These are phyloP conservation scores for Syzygium grande DNA, from an alignment of 345 rosid species.

Conservation along the genomic window DNA sequence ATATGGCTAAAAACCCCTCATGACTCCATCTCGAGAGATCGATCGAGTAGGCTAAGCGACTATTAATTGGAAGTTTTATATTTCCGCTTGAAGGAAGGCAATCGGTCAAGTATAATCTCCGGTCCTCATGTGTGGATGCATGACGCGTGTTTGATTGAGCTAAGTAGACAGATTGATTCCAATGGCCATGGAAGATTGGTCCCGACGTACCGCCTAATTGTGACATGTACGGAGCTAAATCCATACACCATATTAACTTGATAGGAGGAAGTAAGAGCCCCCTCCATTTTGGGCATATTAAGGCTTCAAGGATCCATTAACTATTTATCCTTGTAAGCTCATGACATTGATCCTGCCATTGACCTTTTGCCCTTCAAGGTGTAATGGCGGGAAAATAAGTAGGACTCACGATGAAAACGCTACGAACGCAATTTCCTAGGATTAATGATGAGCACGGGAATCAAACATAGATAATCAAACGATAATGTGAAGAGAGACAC, in stretches of 20 bases:
- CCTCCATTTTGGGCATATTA: too few species aligned
- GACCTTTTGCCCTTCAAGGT: background rate
- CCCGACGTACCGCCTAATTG: background rate
- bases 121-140: background rate
- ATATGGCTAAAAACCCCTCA: background rate
- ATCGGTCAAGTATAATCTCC: background rate
- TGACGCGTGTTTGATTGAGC: background rate
- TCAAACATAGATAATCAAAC: background rate
- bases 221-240: background rate
- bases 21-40: background rate
- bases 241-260: background rate
- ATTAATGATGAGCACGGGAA: background rate
- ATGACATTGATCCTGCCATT: background rate
- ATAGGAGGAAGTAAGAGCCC: background rate
- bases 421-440: background rate
- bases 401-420: background rate
- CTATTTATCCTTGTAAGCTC: background rate
- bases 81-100: background rate
- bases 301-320: background rate
- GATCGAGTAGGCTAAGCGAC: background rate
- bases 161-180: background rate
- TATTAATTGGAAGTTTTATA: background rate
- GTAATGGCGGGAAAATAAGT: background rate
- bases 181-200: background rate
- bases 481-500: background rate